Evolutionary conservation across 352 stramenopile genomes (phyloP).

Genomic region (Globisporangium recalcitrans): DNA sequence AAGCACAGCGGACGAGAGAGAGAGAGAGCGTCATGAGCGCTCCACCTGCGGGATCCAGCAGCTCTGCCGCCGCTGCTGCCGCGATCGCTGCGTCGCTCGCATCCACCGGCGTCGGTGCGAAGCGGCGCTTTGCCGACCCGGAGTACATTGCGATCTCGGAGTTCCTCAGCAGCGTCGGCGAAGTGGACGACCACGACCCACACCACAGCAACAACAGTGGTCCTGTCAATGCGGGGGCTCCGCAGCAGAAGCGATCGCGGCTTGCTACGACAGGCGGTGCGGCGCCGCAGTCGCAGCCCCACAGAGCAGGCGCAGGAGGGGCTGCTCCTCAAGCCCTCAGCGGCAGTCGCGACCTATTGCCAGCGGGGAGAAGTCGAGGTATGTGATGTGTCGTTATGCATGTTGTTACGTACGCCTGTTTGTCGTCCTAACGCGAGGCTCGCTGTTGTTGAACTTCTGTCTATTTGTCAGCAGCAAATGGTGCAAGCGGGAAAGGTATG

Average conservation of each 20-base stretch:
- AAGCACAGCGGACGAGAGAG: too few relatives aligned
- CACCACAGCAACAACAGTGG: neutral
- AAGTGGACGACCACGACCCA: constrained; percentile 45
- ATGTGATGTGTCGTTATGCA: neutral
- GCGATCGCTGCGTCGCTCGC: constrained; percentile 15
- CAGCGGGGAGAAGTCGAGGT: constrained; percentile 1
- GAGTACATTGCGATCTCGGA: constrained; percentile 66
- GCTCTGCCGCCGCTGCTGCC: constrained; percentile 6
- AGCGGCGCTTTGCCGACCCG: constrained; percentile 37
- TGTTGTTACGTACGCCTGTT: neutral
- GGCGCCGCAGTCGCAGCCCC: neutral
- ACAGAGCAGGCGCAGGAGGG: neutral
- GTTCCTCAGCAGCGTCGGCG: constrained; percentile 56
- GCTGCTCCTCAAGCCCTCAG: neutral
- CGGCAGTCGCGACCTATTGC: neutral
- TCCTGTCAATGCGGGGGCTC: too few relatives aligned
- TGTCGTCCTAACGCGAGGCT: neutral
- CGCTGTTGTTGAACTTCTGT: neutral
- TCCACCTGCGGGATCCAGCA: neutral
- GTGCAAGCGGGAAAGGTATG: neutral
- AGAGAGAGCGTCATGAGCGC: too few relatives aligned
- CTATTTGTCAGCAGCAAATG: neutral
- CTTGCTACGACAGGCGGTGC: neutral
- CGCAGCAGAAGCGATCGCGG: constrained; percentile 16
- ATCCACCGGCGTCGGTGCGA: neutral